Percentiles rank a stretch among this genome's conserved stretches.
These are phyloP conservation scores for Claviceps sp. DNA, from an alignment of 2,329 filamentous ascomycete species.

Conservation along the genomic window DNA sequence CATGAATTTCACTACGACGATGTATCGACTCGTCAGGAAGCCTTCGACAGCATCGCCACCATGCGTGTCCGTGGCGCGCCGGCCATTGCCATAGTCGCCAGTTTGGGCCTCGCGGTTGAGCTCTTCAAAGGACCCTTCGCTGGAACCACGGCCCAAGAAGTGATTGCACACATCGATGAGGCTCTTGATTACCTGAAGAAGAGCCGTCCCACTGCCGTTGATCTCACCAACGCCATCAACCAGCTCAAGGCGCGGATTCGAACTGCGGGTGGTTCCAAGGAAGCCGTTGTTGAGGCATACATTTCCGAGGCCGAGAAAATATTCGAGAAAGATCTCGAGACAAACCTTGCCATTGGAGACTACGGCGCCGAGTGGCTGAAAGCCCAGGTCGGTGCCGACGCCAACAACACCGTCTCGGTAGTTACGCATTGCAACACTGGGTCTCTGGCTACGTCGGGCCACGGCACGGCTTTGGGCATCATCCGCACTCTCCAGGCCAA, in stretches of 20 bases:
- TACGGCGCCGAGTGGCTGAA: conserved; percentile 75
- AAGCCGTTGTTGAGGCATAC: conserved; percentile 53
- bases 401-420: conserved; percentile 51
- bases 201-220: conserved; percentile 87
- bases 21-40: conserved; percentile 57
- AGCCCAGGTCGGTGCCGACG: conserved; percentile 36
- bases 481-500: conserved; percentile 66
- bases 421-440: conserved; percentile 98
- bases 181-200: conserved; percentile 78
- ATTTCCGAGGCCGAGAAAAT: conserved; percentile 74
- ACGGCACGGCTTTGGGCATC: conserved; percentile 89
- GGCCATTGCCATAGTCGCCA: conserved; percentile 95
- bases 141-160: conserved; percentile 35
- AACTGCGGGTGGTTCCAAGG: conserved; percentile 29
- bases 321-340: conserved; percentile 71
- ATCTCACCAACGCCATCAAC: conserved; percentile 76
- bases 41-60: conserved; percentile 68
- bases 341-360: conserved; percentile 75
- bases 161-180: conserved; percentile 57
- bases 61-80: conserved; percentile 74
- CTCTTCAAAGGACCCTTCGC: conserved; percentile 41
- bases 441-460: conserved; percentile 92
- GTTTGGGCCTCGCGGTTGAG: conserved; percentile 77
- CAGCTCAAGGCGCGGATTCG: conserved; percentile 59
- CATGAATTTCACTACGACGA: conserved; percentile 69